Base-by-base conservation (phyloP, 495 filamentous ascomycete species). In the Xylaria bambusicola region DNA sequence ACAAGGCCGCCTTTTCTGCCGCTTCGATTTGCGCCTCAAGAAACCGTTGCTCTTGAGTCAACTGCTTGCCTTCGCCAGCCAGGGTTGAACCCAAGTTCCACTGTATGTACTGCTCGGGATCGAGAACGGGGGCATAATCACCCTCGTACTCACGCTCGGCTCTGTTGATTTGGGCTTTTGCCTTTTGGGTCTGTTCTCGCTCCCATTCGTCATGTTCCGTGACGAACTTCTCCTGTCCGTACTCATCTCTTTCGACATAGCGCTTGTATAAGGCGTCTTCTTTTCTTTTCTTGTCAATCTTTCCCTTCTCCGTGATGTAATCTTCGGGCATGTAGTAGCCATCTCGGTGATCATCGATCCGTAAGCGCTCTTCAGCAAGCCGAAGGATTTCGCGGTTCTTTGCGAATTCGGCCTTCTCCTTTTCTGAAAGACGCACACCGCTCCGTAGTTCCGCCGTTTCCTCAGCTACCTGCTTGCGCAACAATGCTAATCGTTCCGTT, bases 131-230 rank as follows among this genome's bases (percentile, higher is more conserved):
- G 57, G 97, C 94, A 71, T 98, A 98, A 48, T 97, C 86, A 6
- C 88, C 91, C 63, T 90, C 86, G 49, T 93, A 87, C n/a, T 87
- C 84, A 20, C 89, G 82, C 68, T 93, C 90, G 0, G 74, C 70
- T 54, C 85, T 81, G 52, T 85, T 79, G 59, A 97, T 90, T 70
- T 97, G 93, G 5, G 92, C 86, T 65, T 92, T 92, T 1, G 91
- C 94, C 72, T 95, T 95, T 62, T 88, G 83, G 6, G 88, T 87
- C 71, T 98, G 94, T 71, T 97, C 92, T 45, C 86, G 72, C 72
- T 98, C 94, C 93, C 92, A 98, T 70, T 97, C 91, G 57, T 98
- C 91, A 62, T 96, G 91, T 71, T 98, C 94, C 0, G 94, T 97
- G 49, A 97, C 80, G 65, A 90, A 96, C 62, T 87, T 85, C 71